These are phyloP conservation scores for Tylopilus orsonianus DNA, from an alignment of 1,284 basidiomycete genomes.

Conservation along the genomic window DNA sequence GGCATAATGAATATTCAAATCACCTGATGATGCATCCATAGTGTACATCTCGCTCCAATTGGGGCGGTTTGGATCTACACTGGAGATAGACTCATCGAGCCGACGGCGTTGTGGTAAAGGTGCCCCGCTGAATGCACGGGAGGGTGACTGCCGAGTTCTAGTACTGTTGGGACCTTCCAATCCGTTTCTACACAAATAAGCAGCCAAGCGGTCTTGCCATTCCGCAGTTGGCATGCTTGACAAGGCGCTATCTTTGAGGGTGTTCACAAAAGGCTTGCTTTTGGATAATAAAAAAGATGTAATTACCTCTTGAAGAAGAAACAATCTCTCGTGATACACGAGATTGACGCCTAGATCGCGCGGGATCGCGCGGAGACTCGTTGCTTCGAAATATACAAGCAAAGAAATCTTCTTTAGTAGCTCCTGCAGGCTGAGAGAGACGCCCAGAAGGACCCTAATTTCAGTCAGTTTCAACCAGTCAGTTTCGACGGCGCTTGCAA, in stretches of 20 bases:
- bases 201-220: conserved; percentile 72
- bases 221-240: conserved; percentile 67
- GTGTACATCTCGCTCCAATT: conserved; percentile 60
- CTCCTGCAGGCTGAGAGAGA: conserved; percentile 47
- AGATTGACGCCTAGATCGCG: conserved; percentile 70
- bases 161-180: conserved; percentile 17
- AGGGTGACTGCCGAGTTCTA: conserved; percentile 17
- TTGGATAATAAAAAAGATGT: conserved; percentile 1
- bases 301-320: conserved; percentile 59
- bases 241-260: conserved; percentile 50
- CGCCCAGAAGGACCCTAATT: conserved; percentile 64
- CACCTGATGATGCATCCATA: conserved; percentile 43
- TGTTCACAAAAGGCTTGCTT: conserved; percentile 12
- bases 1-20: conserved; percentile 1
- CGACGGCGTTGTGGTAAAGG: conserved; percentile 46
- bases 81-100: conserved; percentile 29
- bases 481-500: conserved; percentile 8
- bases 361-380: conserved; percentile 53
- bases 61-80: conserved; percentile 17
- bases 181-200: conserved; percentile 44
- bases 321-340: conserved; percentile 74
- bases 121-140: conserved; percentile 22
- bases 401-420: conserved; percentile 69
- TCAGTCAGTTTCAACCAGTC: conserved; percentile 13
- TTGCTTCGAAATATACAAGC: conserved; percentile 66